phyloP scores from a whole-genome alignment of 306 rosid genomes.

The Arachis stenosperma region DNA sequence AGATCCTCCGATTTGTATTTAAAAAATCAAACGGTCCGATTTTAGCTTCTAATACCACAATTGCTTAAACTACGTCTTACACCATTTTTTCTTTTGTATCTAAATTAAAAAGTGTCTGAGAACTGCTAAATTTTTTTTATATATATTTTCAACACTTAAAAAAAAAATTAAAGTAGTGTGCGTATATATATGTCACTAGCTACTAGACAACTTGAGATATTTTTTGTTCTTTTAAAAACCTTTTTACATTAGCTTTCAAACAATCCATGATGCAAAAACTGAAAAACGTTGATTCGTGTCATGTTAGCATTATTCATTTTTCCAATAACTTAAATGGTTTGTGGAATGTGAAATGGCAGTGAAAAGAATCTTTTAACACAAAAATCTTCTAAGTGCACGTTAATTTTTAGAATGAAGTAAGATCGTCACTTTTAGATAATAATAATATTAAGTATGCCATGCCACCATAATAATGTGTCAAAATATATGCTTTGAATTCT shows the following conservation, averaged over 20 bases:
- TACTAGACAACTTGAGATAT: background rate
- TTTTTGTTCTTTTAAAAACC: background rate
- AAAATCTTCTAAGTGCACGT: background rate
- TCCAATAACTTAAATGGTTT: background rate
- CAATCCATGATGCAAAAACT: background rate
- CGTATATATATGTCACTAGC: background rate
- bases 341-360: background rate
- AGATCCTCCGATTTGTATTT: no score
- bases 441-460: background rate
- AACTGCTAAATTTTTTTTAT: no score
- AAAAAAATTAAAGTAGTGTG: no score
- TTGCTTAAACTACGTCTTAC: no score
- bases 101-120: no score
- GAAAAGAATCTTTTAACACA: conserved; percentile 24
- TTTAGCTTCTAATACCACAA: no score
- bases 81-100: no score
- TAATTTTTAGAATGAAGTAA: background rate
- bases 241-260: background rate
- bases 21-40: no score
- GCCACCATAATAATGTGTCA: background rate
- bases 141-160: no score
- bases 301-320: background rate
- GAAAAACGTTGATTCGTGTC: background rate
- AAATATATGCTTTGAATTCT: no score
- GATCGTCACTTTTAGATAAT: no score